Evolutionary conservation across 1,284 basidiomycete genomes (phyloP), one percentile per base, ranked within the genome.

Genomic region (Boletus sp.): DNA sequence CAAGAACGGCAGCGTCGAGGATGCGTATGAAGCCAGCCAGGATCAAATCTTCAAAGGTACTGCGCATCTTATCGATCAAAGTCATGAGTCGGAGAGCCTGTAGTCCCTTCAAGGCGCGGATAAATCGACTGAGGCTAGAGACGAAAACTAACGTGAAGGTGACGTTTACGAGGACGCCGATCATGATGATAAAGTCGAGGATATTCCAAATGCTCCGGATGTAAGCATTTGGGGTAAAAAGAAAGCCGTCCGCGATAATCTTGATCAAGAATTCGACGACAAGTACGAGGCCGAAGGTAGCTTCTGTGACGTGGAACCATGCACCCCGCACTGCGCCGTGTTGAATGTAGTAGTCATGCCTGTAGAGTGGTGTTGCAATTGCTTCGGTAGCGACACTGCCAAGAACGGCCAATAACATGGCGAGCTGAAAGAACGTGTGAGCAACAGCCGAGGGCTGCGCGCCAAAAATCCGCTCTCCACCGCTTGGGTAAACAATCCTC

Each of bases 211-310:
- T 82, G 52, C 88, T 92, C 14, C 87, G 81, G 25, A 97, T 69
- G 62, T 98, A 98, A 0, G 94, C 93, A 60, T 97, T 98, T 0
- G 95, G 95, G 0, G 94, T 88, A 69, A 96, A 94, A 14, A 87
- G 60, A 64, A 94, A 88, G 0, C 95, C 95, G 60, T 99, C 95
- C 0, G 95, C 95, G 40, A 94, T 73, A 60, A 96, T 73, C 70
- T 98, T 94, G 80, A 97, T 83, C 53, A 88, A 52, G 56, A 95
- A 94, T 65, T 99, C 95, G 46, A 87, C 55, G 42, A 96, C 68
- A 33, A 98, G 86, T 7, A 85, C 72, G 44, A 86, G 70, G 1
- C 87, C 88, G 43, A 98, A 87, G 0, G 79, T 73, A 0, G 80
- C 73, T 65, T 98, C 94, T 2, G 85, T 79, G 39, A 94, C 72